phyloP scores from a whole-genome alignment of 805 yeast genomes.

The Wickerhamiella nectarea region DNA sequence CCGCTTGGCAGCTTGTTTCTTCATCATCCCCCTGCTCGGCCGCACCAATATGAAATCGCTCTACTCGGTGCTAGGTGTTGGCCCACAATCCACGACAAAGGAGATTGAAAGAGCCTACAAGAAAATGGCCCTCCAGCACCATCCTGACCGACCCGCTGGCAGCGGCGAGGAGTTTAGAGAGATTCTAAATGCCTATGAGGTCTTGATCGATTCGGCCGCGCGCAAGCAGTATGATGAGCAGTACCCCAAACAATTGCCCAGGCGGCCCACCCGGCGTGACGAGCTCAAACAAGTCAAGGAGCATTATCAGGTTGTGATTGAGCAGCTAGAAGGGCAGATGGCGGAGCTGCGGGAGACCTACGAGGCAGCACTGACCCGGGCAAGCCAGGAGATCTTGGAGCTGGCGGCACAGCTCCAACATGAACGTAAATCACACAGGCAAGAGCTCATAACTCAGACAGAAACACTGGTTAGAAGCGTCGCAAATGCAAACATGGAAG shows the following conservation, averaged over 20 bases:
- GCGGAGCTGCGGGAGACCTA: background rate
- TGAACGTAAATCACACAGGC: background rate
- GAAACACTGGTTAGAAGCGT: background rate
- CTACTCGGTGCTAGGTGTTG: background rate
- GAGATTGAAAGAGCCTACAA: constrained; percentile 80
- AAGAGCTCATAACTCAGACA: background rate
- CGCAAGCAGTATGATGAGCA: constrained; percentile 94
- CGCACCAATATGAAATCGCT: background rate
- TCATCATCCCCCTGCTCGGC: background rate
- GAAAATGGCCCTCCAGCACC: constrained; percentile 64
- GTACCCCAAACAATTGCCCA: constrained; percentile 26
- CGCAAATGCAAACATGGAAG: background rate
- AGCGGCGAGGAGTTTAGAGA: constrained; percentile 72
- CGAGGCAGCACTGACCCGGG: background rate
- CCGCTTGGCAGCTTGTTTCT: no score
- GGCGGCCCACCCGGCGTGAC: background rate
- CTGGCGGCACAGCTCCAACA: background rate
- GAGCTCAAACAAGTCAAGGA: background rate
- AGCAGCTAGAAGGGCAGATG: background rate
- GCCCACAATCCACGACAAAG: constrained; percentile 5
- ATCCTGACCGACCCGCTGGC: constrained; percentile 84
- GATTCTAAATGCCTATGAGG: constrained; percentile 84
- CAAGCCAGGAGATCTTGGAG: background rate
- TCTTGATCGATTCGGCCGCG: constrained; percentile 79
- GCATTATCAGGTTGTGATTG: background rate